Base-by-base conservation (phyloP, 352 stramenopile genomes). In the Globisporangium cystogenes region DNA sequence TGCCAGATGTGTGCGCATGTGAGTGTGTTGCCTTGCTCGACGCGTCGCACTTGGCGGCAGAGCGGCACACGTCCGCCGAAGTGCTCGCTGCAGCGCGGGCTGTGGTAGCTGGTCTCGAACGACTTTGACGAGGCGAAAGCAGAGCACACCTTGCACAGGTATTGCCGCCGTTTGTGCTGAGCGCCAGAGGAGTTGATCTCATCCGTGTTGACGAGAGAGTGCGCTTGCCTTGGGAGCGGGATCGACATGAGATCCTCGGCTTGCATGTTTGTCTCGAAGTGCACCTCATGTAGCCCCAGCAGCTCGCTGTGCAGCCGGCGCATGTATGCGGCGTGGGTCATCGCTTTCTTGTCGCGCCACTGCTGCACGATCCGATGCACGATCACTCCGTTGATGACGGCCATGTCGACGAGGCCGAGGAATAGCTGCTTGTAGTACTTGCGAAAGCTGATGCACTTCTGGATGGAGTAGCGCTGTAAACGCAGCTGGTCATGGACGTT, bases 1-100 rank as follows among this genome's bases (percentile, higher is more conserved):
- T 62, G 57, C 53, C 57, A 66, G 11, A 70, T 50, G 16, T 66
- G 57, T 4, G 44, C 18, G 26, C 58, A 70, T 1, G 45, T 61
- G 39, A 50, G n/a, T 11, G 46, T 59, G 23, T 59, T 10, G 11
- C 52, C 52, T 8, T 58, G 20, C 7, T 50, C 40, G 12, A 55
- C 7, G 4, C 53, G 26, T 4, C 48, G 52, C 1, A 26, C 45
- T 53, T 59, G 33, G 52, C 59, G 53, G 61, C 23, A 68, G 0
- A 70, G 27, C 15, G n/a, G 50, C 0, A 70, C 51, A 0, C 51
- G n/a, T 16, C 54, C 63, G n/a, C 52, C 49, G 27, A 55, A 55
- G 1, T 18, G 36, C 15, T 24, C 21, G 0, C 41, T 55, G 52
- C 58, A 70, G 1, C 26, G 20, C 1, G 12, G 3, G 33, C 58